Conservation (phyloP, 768 basidiomycete species). For the Lentinula raphanica region DNA sequence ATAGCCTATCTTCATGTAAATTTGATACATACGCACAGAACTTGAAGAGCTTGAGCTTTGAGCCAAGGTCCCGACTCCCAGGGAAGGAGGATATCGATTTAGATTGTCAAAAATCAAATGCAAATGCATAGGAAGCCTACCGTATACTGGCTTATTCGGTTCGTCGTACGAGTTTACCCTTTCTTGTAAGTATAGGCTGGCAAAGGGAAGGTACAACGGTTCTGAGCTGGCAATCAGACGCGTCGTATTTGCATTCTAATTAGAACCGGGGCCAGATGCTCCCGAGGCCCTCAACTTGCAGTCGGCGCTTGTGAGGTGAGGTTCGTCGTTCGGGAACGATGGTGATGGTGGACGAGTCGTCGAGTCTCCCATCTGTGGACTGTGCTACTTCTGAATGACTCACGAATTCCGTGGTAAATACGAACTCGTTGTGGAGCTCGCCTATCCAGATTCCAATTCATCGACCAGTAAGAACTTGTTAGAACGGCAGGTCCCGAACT, state of each 20-base stretch:
- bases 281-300: neutral
- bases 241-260: neutral
- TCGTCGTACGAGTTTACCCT: too few relatives aligned
- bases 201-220: too few relatives aligned
- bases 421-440: too few relatives aligned
- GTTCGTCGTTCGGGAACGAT: neutral
- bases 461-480: too few relatives aligned
- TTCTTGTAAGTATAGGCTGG: too few relatives aligned
- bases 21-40: too few relatives aligned
- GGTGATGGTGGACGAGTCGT: neutral
- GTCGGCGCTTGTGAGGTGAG: neutral
- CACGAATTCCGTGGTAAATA: too few relatives aligned
- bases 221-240: neutral
- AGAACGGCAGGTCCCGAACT: too few relatives aligned
- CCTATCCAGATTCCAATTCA: too few relatives aligned
- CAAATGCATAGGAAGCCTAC: too few relatives aligned
- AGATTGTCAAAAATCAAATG: neutral
- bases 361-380: neutral
- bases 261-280: neutral
- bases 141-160: neutral
- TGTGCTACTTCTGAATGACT: too few relatives aligned
- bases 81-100: neutral
- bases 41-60: too few relatives aligned
- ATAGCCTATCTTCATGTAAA: neutral
- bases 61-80: neutral